phyloP scores from a whole-genome alignment of 2,329 filamentous ascomycete genomes.

The Macroventuria anomochaeta region DNA sequence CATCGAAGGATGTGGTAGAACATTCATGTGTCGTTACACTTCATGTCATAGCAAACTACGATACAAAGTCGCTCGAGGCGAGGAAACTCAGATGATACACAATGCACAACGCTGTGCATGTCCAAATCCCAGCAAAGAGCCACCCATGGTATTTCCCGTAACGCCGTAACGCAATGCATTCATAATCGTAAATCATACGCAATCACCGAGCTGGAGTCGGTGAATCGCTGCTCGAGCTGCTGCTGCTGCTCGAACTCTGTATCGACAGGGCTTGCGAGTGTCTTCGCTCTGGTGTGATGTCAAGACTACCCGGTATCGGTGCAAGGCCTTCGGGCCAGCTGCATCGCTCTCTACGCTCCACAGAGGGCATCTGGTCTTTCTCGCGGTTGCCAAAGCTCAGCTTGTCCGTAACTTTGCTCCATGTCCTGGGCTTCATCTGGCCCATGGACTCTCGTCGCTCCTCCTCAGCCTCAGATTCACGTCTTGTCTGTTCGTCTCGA shows the following conservation, averaged over 20 bases:
- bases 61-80: not conserved
- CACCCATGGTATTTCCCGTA: conserved; percentile 28
- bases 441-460: conserved; percentile 28
- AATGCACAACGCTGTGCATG: not conserved
- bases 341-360: conserved; percentile 41
- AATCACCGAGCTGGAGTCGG: not conserved
- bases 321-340: conserved; percentile 41
- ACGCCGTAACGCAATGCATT: conserved; percentile 23
- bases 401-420: conserved; percentile 33
- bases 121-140: conserved; percentile 7
- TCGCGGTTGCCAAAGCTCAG: conserved; percentile 29
- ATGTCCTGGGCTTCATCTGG: conserved; percentile 26
- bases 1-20: not conserved
- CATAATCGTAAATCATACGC: conserved; percentile 12
- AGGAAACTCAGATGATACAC: not conserved
- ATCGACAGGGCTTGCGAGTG: conserved; percentile 8
- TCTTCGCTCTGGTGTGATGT: conserved; percentile 6
- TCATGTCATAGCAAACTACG: not conserved
- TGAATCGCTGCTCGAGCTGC: not conserved
- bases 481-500: conserved; percentile 39
- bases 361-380: conserved; percentile 30
- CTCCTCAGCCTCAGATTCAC: conserved; percentile 33
- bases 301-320: conserved; percentile 9
- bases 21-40: not conserved
- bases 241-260: conserved; percentile 8